Base-by-base conservation (phyloP, 2,329 filamentous ascomycete genomes). In the Daldinia sp. region DNA sequence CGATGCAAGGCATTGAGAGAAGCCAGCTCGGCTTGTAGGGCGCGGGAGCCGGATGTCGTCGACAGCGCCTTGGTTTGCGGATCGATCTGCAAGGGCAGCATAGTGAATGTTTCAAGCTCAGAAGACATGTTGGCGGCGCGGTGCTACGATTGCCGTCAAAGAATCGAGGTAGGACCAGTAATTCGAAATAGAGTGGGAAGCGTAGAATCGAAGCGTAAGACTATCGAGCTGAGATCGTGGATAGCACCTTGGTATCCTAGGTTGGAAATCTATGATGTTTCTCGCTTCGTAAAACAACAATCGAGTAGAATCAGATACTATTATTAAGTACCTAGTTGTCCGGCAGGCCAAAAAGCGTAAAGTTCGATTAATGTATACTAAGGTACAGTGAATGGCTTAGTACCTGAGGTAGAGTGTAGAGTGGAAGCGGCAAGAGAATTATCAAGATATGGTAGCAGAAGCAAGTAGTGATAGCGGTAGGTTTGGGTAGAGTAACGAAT, bases 61-160 rank as follows among this genome's bases (percentile, higher is more conserved):
- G 85, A 84, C 78, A 98, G 86, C 74, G 90, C 85, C 84, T 97
- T 97, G 77, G 91, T 91, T 73, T 89, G 81, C n/a, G 93, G 88
- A 83, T 98, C 92, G 80, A 98, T 87, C 70, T 88, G 84, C 60
- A 99, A 85, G 41, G 93, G 92, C 78, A 97, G 90, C 75, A 93
- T 89, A 74, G 90, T 92, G 86, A 95, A 98, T 74, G 75, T 77
- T 39, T 77, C 76, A 37, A 74, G 69, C 44, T 77, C 75, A 4
- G 75, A 69, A 61, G 66, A 75, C 74, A 76, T 76, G 54, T 26
- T 69, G 37, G 23, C 48, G 35, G 63, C 30, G 41, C 4, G 35
- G 12, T 44, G 20, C 26, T n/a, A 39, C 6, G 35, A 4, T 58
- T 54, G 10, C 3, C 13, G 4, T n/a, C 23, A n/a, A 51, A 33